Base-by-base conservation (phyloP, 2,329 filamentous ascomycete species). In the Fusarium zealandicum region DNA sequence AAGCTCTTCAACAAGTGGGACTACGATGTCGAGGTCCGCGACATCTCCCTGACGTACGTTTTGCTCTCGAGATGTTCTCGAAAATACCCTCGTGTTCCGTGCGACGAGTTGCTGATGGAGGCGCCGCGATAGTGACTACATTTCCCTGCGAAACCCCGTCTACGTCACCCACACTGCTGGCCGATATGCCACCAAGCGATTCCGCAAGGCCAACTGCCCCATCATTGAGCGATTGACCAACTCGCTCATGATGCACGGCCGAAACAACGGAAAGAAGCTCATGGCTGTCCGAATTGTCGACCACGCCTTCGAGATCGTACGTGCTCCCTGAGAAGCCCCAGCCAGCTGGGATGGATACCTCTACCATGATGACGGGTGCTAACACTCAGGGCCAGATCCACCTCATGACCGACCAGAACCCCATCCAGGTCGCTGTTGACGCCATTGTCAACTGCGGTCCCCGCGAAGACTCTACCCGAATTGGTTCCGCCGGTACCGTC, bases 341-440 rank as follows among this genome's bases (percentile, higher is more conserved):
- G 45, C 25, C 41, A 9, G 17, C 17, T 30, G 27, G 33, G 38
- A 11, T 7, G 7, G 22, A 25, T 25, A 25, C 9, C 18, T 49
- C 38, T 46, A 49, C 43, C 44, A 39, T 48, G 25, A 36, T 43
- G 5, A 45, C 39, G 40, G 44, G 33, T 48, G 46, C 70, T 75
- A 68, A 78, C 72, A 51, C 41, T 61, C 37, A 31, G 53, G 54
- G 55, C 47, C 77, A 97, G 93, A 92, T 99, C 82, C 93, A 98
- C 90, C 93, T 99, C 83, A 98, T 98, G 92, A 98, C 96, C 87
- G 95, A 99, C 87, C 95, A 98, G 86, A 99, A 99, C 90, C 95
- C 95, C 77, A 96, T 99, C 86, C 95, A 99, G 86, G 89, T 99
- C 76, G 93, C 93, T 76, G 95, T 99, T 75, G 95, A 99, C 76